Base-by-base conservation (phyloP, 1,284 basidiomycete species). In the Moniliella sp. region DNA sequence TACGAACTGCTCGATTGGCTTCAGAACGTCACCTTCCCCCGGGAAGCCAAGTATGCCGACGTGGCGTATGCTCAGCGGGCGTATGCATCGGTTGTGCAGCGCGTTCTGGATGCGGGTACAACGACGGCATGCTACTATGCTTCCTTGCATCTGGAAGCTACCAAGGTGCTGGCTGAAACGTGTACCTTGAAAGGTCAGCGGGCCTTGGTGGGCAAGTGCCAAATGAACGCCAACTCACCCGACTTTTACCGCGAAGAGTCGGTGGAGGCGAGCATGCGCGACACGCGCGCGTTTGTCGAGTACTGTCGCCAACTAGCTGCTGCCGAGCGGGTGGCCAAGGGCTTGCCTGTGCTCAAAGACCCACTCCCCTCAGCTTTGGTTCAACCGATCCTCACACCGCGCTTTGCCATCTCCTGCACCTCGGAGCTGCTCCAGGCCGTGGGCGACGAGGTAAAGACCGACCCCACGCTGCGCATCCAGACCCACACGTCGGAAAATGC, bases 91-190 rank as follows among this genome's bases (percentile, higher is more conserved):
- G 78, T 83, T 16, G 78, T 93, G 14, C 67, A 70, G 35, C 68
- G 78, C 11, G 69, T 75, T 14, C 69, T 94, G 27, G 69, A 77
- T 42, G 35, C 32, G 12, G 41, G 29, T 12, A 91, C 83, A 0
- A 88, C 84, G 0, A 91, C 83, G 0, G 80, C 76, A 45, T 88
- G 81, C 60, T 91, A 91, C 62, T 93, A 82, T 58, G 79, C 74
- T 8, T 77, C 75, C 0, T 61, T 88, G 4, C 82, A 97, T 61
- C 63, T 76, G 12, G 75, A 78, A 39, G 71, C 76, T 0, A 80
- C 79, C 5, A 79, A 78, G 61, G 64, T 72, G 19, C 70, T 94
- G 1, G 83, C 80, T 1, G 72, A 81, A 29, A 70, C 79, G 15
- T 71, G 79, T 25, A 68, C 74, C 45, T 57, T 63, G 16, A 65